Percentiles rank a stretch among this genome's conserved stretches.
These are phyloP conservation scores for Nosema granulosis DNA, from an alignment of 371 early-diverging fungal species.

Conservation along the genomic window DNA sequence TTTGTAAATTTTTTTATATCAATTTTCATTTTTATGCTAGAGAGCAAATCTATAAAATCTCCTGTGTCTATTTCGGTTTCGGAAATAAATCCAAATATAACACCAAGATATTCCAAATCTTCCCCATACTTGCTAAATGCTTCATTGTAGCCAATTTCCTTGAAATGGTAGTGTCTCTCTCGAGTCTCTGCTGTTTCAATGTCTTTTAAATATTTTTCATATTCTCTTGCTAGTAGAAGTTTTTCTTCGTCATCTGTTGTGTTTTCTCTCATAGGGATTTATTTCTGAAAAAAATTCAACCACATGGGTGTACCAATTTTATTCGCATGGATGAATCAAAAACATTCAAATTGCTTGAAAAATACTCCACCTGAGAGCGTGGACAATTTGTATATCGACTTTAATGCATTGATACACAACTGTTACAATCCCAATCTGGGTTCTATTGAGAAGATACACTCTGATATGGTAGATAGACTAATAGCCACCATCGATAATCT, in stretches of 20 bases:
- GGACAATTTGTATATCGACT: conserved; percentile 94
- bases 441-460: conserved; percentile 38
- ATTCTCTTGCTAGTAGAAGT: conserved; percentile 23
- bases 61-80: not conserved
- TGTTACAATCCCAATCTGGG: conserved; percentile 76
- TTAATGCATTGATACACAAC: conserved; percentile 98
- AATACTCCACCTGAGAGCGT: conserved; percentile 78
- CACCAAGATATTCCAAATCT: not conserved
- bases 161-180: conserved; percentile 20
- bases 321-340: conserved; percentile 79
- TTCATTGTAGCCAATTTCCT: conserved; percentile 23
- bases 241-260: conserved; percentile 6
- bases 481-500: conserved; percentile 87
- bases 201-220: not conserved
- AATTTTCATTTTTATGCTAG: not conserved
- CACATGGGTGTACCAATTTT: conserved; percentile 69
- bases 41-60: not conserved
- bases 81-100: conserved; percentile 24
- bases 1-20: not conserved
- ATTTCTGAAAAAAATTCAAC: conserved; percentile 17
- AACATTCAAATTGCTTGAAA: conserved; percentile 72
- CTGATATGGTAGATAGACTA: conserved; percentile 60
- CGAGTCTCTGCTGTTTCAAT: conserved; percentile 3
- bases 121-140: not conserved
- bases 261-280: not conserved